These are phyloP conservation scores for Tulasnella sp. DNA, from an alignment of 768 basidiomycete species.

Conservation along the genomic window DNA sequence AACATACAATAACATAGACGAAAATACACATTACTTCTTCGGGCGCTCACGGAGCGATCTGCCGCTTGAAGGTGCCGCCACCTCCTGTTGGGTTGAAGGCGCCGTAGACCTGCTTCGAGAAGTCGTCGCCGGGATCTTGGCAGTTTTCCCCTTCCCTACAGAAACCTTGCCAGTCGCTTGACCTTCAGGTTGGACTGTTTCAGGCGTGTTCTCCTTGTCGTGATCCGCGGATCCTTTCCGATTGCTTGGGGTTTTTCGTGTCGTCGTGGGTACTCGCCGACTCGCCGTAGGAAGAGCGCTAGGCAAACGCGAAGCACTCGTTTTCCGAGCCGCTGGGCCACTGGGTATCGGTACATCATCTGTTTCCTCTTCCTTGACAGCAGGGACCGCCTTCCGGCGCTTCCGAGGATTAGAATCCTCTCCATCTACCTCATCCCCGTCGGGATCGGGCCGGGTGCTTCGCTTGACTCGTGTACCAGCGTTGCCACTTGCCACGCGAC, in stretches of 20 bases:
- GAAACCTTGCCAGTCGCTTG: neutral
- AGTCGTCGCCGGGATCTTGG: neutral
- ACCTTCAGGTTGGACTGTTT: neutral
- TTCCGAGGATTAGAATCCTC: slow-evolving; percentile 11
- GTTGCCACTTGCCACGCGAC: neutral
- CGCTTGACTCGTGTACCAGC: neutral
- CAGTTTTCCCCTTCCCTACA: neutral
- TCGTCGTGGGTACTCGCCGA: neutral
- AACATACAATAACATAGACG: neutral
- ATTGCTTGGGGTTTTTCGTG: neutral
- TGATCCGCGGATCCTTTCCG: slow-evolving; percentile 1
- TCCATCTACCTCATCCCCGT: neutral
- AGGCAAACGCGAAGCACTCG: neutral
- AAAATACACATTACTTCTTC: slow-evolving; percentile 9
- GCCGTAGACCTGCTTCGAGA: neutral
- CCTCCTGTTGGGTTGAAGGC: neutral
- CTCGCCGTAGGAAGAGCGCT: neutral
- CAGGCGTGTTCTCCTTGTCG: slow-evolving; percentile 17
- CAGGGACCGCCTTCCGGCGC: slow-evolving; percentile 1
- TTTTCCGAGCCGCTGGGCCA: neutral
- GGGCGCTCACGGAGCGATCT: neutral
- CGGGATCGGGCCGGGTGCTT: neutral
- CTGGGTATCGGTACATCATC: neutral
- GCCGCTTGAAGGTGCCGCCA: neutral
- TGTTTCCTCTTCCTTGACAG: slow-evolving; percentile 12